A percentile compares a stretch with the other conserved stretches of the same genome.
Conservation (phyloP, 345 rosid species). For the Trapa incisa region DNA sequence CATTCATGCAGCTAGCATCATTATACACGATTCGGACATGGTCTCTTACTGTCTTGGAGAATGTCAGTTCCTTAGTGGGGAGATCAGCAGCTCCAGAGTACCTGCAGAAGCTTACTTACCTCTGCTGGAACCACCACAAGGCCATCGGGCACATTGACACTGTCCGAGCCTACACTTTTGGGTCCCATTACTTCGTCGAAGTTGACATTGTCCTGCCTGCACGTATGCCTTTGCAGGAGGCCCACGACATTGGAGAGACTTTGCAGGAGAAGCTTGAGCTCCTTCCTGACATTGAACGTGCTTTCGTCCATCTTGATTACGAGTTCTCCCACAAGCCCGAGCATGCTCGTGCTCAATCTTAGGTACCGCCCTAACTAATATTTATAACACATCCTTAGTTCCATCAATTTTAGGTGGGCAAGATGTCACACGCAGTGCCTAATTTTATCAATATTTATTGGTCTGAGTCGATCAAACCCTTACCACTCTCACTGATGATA, state of each 20-base stretch:
- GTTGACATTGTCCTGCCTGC: conserved; percentile 93
- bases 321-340: conserved; percentile 93
- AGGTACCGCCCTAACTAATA: conserved; percentile 3
- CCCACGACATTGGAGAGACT: conserved; percentile 87
- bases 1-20: conserved; percentile 61
- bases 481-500: too few relatives aligned
- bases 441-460: too few relatives aligned
- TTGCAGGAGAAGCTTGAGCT: conserved; percentile 88
- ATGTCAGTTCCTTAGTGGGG: conserved; percentile 84
- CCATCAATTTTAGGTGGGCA: too few relatives aligned
- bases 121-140: conserved; percentile 95
- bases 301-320: conserved; percentile 95
- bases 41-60: conserved; percentile 93
- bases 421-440: too few relatives aligned
- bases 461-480: too few relatives aligned
- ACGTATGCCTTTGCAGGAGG: conserved; percentile 74
- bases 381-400: background rate
- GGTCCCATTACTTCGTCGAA: conserved; percentile 94
- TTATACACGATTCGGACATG: conserved; percentile 92
- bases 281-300: conserved; percentile 81
- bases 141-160: conserved; percentile 84
- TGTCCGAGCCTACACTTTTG: conserved; percentile 94
- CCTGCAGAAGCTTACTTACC: conserved; percentile 84
- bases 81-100: conserved; percentile 81
- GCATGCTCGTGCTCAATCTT: conserved; percentile 48